These are phyloP conservation scores for Leccinum incarnatum DNA, from an alignment of 768 basidiomycete species.

Conservation along the genomic window DNA sequence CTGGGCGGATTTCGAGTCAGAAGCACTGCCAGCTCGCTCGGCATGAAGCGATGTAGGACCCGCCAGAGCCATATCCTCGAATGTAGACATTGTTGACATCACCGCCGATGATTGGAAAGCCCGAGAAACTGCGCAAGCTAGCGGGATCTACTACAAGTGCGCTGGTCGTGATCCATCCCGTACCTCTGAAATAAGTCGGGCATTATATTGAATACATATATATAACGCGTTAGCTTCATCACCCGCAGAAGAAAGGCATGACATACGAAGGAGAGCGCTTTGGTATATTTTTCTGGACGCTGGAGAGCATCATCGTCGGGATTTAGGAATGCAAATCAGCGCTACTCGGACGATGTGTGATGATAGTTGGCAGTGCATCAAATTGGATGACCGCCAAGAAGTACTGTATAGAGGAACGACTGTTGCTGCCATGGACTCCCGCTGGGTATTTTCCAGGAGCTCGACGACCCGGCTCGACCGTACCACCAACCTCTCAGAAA, in stretches of 20 bases:
- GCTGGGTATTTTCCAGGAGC: no score
- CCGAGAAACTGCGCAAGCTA: neutral
- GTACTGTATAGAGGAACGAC: no score
- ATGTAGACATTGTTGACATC: neutral
- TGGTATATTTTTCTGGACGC: neutral
- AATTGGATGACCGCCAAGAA: no score
- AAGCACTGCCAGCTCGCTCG: slow-evolving; percentile 9
- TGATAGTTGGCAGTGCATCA: no score
- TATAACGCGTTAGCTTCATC: neutral
- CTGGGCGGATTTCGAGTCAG: slow-evolving; percentile 15
- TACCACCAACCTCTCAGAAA: no score
- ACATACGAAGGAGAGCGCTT: neutral
- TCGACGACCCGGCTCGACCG: no score
- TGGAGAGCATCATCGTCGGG: neutral
- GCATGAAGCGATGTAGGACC: neutral
- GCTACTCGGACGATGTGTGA: neutral
- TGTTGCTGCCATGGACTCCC: no score
- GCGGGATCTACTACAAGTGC: neutral
- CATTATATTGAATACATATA: neutral
- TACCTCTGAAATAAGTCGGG: neutral
- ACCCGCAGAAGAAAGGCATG: neutral
- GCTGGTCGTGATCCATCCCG: neutral
- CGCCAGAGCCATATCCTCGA: neutral
- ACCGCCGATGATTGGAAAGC: neutral
- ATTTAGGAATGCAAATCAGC: neutral